phyloP scores from a whole-genome alignment of 2,329 filamentous ascomycete species.

The Metarhizium album region DNA sequence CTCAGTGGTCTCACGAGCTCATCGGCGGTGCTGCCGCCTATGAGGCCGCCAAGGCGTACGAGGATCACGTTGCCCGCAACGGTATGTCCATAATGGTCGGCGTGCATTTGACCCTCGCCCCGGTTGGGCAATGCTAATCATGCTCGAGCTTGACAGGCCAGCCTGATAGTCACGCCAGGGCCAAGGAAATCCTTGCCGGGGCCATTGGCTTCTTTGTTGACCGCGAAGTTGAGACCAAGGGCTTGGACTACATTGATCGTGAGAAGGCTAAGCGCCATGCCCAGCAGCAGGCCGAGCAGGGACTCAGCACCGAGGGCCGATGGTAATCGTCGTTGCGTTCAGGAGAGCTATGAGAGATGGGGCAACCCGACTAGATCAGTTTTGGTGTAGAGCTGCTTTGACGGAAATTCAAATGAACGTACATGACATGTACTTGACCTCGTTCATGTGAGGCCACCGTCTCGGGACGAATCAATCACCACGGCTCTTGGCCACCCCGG shows the following conservation, averaged over 20 bases:
- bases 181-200: conserved; percentile 20
- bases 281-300: conserved; percentile 14
- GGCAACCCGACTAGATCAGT: no score
- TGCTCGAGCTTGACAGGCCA: conserved; percentile 10
- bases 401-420: no score
- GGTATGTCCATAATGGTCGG: conserved; percentile 7
- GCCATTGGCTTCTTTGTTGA: conserved; percentile 21
- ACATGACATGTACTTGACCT: no score
- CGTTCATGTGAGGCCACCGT: no score
- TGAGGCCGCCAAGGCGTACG: conserved; percentile 21
- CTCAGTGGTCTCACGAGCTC: conserved; percentile 20
- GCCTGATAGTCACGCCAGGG: conserved; percentile 16
- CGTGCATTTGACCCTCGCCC: background rate
- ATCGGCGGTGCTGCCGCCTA: conserved; percentile 20
- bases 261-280: conserved; percentile 21
- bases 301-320: conserved; percentile 10
- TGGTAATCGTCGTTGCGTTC: conserved; percentile 1
- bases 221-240: conserved; percentile 20
- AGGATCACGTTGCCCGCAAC: conserved; percentile 17
- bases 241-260: conserved; percentile 17
- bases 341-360: no score
- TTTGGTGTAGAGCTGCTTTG: no score
- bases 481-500: no score
- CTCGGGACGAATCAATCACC: no score
- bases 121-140: background rate